A percentile compares a stretch with the other conserved stretches of the same genome.
Evolutionary conservation across 139 green algal species (phyloP).

Genomic region (Mychonastes homosphaera): DNA sequence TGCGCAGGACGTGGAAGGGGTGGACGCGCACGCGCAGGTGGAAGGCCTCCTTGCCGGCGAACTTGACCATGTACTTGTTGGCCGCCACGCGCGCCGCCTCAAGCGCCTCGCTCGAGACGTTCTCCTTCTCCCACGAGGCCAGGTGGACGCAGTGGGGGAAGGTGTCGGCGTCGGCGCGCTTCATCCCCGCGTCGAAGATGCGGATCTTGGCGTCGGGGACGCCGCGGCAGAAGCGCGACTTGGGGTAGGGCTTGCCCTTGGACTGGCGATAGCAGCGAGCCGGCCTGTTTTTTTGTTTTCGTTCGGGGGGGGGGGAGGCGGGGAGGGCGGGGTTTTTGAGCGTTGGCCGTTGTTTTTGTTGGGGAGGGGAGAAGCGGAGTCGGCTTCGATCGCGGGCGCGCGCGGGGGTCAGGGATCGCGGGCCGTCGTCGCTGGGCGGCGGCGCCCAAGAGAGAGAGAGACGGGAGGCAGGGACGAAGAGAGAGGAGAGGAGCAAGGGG

Average conservation of each 20-base stretch:
- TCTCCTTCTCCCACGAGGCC: constrained; percentile 87
- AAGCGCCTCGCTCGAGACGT: constrained; percentile 72
- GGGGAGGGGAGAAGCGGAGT: too few relatives aligned
- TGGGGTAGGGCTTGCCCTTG: constrained; percentile 99
- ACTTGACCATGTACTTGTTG: constrained; percentile 99
- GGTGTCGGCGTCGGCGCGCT: constrained; percentile 82
- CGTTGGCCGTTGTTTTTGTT: too few relatives aligned
- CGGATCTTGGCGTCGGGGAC: constrained; percentile 98
- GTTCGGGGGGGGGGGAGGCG: too few relatives aligned
- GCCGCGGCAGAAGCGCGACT: constrained; percentile 96
- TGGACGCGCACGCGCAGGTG: constrained; percentile 97
- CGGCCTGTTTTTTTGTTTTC: too few relatives aligned
- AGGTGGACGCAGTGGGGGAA: constrained; percentile 96
- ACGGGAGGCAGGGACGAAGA: too few relatives aligned
- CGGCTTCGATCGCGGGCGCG: too few relatives aligned
- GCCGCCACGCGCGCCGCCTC: constrained; percentile 94
- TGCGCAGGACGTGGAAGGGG: constrained; percentile 98
- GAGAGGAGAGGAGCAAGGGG: too few relatives aligned
- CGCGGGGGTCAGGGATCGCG: too few relatives aligned
- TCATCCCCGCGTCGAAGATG: constrained; percentile 96
- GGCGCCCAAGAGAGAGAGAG: too few relatives aligned
- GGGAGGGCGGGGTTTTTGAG: too few relatives aligned
- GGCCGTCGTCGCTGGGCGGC: too few relatives aligned
- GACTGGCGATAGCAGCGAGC: constrained; percentile 92
- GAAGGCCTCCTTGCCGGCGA: constrained; percentile 95